Percentiles rank a stretch among this genome's conserved stretches.
These are phyloP conservation scores for Pseudonitzschia delicatissima DNA, from an alignment of 108 stramenopile genomes.

Conservation along the genomic window DNA sequence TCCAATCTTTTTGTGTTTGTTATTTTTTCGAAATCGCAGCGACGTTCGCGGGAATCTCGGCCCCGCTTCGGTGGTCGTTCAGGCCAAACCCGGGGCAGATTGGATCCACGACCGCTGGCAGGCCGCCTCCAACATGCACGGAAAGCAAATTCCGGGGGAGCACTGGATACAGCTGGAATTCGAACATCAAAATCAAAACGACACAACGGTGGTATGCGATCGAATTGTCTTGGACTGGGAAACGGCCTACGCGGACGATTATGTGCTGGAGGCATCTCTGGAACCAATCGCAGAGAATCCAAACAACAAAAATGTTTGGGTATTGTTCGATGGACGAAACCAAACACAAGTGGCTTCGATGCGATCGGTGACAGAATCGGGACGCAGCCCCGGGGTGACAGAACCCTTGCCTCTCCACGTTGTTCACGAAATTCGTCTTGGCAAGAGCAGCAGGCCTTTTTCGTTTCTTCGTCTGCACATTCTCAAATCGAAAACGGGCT, in stretches of 20 bases:
- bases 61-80: slow-evolving; percentile 60
- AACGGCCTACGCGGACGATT: slow-evolving; percentile 64
- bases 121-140: slow-evolving; percentile 80
- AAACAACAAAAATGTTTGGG: slow-evolving; percentile 16
- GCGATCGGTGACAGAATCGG: slow-evolving; percentile 13
- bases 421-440: slow-evolving; percentile 45
- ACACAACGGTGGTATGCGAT: slow-evolving; percentile 28
- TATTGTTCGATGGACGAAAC: slow-evolving; percentile 19
- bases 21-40: background rate
- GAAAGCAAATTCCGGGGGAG: slow-evolving; percentile 58
- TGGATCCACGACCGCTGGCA: slow-evolving; percentile 88
- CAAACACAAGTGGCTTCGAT: background rate
- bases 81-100: slow-evolving; percentile 50
- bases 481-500: slow-evolving; percentile 46
- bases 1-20: background rate
- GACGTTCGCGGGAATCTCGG: slow-evolving; percentile 80
- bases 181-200: background rate
- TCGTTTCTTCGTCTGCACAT: slow-evolving; percentile 58
- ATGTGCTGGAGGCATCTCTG: slow-evolving; percentile 47
- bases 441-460: slow-evolving; percentile 20
- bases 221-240: slow-evolving; percentile 78
- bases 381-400: slow-evolving; percentile 66
- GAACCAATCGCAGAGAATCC: background rate
- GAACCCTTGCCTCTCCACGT: slow-evolving; percentile 57
- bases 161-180: slow-evolving; percentile 75